A percentile compares a stretch with the other conserved stretches of the same genome.
These are phyloP conservation scores for Cucurbita pepo DNA, from an alignment of 306 rosid genomes.

Conservation along the genomic window DNA sequence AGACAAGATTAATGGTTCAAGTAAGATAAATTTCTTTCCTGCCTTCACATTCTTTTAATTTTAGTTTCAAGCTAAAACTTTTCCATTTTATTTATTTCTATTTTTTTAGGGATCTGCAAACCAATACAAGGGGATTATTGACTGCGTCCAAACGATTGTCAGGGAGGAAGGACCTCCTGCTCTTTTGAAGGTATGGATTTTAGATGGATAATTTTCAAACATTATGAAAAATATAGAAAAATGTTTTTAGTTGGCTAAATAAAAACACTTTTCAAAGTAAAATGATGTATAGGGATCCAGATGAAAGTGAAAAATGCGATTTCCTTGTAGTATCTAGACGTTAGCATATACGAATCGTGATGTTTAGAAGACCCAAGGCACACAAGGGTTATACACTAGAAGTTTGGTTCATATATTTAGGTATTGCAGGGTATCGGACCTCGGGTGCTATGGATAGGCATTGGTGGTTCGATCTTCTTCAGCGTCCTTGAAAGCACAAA, in stretches of 20 bases:
- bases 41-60: neutral
- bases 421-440: constrained; percentile 38
- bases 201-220: neutral
- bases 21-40: constrained; percentile 21
- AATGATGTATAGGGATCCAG: neutral
- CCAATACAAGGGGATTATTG: constrained; percentile 65
- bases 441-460: constrained; percentile 46
- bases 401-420: neutral
- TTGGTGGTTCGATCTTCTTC: constrained; percentile 39
- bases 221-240: neutral
- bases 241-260: neutral
- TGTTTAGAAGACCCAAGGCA: neutral
- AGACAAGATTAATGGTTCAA: constrained; percentile 90
- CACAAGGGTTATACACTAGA: neutral
- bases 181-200: constrained; percentile 50
- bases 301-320: neutral
- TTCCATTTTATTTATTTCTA: neutral
- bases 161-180: constrained; percentile 88
- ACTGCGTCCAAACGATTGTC: constrained; percentile 81
- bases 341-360: neutral
- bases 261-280: neutral
- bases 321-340: neutral
- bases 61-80: neutral
- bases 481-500: constrained; percentile 37
- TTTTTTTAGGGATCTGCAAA: constrained; percentile 55